Percentiles rank a stretch among this genome's conserved stretches.
These are phyloP conservation scores for Hypsizygus ulmarius DNA, from an alignment of 1,284 basidiomycete genomes.

Conservation along the genomic window DNA sequence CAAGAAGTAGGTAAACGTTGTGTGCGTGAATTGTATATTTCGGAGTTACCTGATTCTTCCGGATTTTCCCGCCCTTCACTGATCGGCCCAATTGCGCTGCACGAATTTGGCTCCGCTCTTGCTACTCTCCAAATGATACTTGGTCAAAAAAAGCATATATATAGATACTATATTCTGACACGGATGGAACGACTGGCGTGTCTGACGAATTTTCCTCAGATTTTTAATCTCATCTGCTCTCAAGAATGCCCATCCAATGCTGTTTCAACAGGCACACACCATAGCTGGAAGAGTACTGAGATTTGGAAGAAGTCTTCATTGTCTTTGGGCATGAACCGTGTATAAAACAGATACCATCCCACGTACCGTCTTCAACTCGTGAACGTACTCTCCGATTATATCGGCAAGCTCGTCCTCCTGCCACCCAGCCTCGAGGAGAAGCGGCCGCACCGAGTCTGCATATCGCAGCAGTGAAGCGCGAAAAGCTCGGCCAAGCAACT, in stretches of 20 bases:
- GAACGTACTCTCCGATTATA: slow-evolving; percentile 37
- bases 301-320: slow-evolving; percentile 6
- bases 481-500: slow-evolving; percentile 35
- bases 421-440: slow-evolving; percentile 39
- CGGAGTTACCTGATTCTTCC: slow-evolving; percentile 24
- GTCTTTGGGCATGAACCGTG: slow-evolving; percentile 26
- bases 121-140: no score
- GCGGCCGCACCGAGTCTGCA: slow-evolving; percentile 37
- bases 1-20: slow-evolving; percentile 12
- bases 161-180: background rate
- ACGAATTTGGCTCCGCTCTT: no score
- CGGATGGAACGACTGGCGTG: no score
- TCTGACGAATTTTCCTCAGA: no score
- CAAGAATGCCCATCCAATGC: no score
- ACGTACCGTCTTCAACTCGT: slow-evolving; percentile 38
- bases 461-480: slow-evolving; percentile 31
- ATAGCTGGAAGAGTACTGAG: background rate
- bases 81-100: no score
- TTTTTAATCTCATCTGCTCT: no score
- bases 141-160: no score
- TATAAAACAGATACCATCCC: slow-evolving; percentile 43
- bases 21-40: slow-evolving; percentile 21
- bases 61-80: slow-evolving; percentile 24
- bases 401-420: slow-evolving; percentile 33
- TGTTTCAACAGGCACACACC: no score